These are phyloP conservation scores for Zygnema circumcarinatum DNA, from an alignment of 139 green algal genomes.

Conservation along the genomic window DNA sequence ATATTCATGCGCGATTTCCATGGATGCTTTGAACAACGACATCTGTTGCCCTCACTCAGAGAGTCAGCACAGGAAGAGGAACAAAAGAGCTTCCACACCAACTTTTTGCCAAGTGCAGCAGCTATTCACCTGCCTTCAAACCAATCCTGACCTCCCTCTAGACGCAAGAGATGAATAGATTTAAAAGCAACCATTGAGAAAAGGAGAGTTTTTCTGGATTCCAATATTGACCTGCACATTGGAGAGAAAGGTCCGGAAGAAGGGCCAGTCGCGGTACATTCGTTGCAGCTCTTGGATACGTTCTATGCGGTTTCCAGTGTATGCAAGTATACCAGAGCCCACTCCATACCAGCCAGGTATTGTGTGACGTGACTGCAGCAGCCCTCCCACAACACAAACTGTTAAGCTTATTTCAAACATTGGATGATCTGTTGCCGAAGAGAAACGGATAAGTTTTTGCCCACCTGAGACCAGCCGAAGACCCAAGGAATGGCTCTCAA, in stretches of 20 bases:
- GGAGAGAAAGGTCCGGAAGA: constrained; percentile 78
- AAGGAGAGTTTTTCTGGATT: too few relatives aligned
- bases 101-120: too few relatives aligned
- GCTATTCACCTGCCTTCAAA: too few relatives aligned
- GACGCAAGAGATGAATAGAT: too few relatives aligned
- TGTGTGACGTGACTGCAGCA: constrained; percentile 78
- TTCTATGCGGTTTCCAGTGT: constrained; percentile 56
- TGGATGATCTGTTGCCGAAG: too few relatives aligned
- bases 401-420: too few relatives aligned
- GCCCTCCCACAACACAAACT: constrained; percentile 93
- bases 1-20: constrained; percentile 79
- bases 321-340: constrained; percentile 50
- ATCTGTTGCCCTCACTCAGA: constrained; percentile 72
- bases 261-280: constrained; percentile 96
- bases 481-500: constrained; percentile 82
- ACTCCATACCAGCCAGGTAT: constrained; percentile 95
- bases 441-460: too few relatives aligned
- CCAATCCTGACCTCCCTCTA: too few relatives aligned
- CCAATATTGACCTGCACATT: constrained; percentile 19
- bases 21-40: constrained; percentile 93
- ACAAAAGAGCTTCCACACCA: too few relatives aligned
- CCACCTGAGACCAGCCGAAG: constrained; percentile 83
- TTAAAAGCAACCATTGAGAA: too few relatives aligned
- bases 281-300: constrained; percentile 71
- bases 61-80: too few relatives aligned